Conservation (phyloP, 1,139 yeast species). For the Nematodospora anomalae region DNA sequence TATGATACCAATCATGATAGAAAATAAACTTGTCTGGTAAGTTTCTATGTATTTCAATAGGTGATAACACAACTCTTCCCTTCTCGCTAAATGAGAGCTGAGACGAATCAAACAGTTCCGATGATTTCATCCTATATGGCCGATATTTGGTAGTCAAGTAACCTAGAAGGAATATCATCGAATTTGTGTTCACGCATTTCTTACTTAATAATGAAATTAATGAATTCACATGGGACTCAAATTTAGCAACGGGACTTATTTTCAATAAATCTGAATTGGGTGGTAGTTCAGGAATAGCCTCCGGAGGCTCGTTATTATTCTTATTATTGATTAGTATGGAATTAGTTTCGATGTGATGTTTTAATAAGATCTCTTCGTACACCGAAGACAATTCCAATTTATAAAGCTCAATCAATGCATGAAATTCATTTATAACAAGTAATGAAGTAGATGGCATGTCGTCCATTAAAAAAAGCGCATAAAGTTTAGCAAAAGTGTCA, state of each 20-base stretch:
- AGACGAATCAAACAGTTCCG: constrained; percentile 7
- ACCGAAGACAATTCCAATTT: constrained; percentile 33
- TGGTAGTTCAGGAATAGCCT: constrained; percentile 31
- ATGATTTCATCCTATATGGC: constrained; percentile 11
- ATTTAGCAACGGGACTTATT: constrained; percentile 35
- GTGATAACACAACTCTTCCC: constrained; percentile 23
- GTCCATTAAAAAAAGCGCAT: constrained; percentile 20
- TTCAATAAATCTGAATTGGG: constrained; percentile 29
- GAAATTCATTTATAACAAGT: constrained; percentile 35
- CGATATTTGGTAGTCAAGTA: constrained; percentile 31
- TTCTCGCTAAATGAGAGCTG: constrained; percentile 8
- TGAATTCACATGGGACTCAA: constrained; percentile 30
- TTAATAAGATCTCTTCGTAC: constrained; percentile 38
- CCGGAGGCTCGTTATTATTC: constrained; percentile 11
- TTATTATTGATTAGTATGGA: constrained; percentile 20
- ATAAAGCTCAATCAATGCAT: constrained; percentile 39
- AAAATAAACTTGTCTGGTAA: constrained; percentile 30
- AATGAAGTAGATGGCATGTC: constrained; percentile 16
- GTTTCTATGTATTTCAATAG: constrained; percentile 15
- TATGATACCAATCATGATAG: constrained; percentile 40
- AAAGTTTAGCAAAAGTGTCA: constrained; percentile 31
- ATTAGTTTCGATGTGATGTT: constrained; percentile 33
- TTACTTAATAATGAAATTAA: constrained; percentile 29
- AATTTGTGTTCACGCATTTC: constrained; percentile 23
- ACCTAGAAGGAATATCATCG: constrained; percentile 33